phyloP scores from a whole-genome alignment of 225 moss, liverwort and hornwort species.

The Marchantia paleacea region DNA sequence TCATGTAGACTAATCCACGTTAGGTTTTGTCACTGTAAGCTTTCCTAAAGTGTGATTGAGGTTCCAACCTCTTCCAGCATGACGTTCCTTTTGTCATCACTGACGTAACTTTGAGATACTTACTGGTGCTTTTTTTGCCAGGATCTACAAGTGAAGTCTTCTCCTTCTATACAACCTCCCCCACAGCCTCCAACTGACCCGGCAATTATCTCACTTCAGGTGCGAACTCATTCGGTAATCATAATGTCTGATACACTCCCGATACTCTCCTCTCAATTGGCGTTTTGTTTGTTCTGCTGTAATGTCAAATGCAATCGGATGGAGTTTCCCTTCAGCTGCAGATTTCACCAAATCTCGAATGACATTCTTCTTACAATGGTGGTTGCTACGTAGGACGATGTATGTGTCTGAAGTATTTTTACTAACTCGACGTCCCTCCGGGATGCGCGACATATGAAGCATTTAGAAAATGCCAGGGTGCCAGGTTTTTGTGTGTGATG shows the following conservation, averaged over 20 bases:
- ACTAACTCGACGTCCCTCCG: neutral
- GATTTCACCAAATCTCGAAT: neutral
- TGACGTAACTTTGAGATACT: neutral
- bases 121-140: slow-evolving; percentile 22
- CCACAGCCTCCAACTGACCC: slow-evolving; percentile 86
- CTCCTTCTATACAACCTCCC: slow-evolving; percentile 81
- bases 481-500: neutral
- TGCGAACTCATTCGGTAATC: slow-evolving; percentile 23
- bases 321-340: neutral
- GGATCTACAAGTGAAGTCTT: slow-evolving; percentile 99
- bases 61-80: neutral
- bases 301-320: neutral
- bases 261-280: neutral
- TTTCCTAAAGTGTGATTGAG: neutral
- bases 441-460: neutral
- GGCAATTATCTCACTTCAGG: slow-evolving; percentile 99
- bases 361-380: neutral
- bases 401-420: neutral
- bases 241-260: neutral
- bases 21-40: neutral
- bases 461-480: neutral
- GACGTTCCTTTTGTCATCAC: neutral
- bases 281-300: neutral
- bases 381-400: neutral
- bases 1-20: neutral